Percentiles rank a stretch among this genome's conserved stretches.
Evolutionary conservation across 148 eudicot species (phyloP).

Genomic region (Agrostemma githago): DNA sequence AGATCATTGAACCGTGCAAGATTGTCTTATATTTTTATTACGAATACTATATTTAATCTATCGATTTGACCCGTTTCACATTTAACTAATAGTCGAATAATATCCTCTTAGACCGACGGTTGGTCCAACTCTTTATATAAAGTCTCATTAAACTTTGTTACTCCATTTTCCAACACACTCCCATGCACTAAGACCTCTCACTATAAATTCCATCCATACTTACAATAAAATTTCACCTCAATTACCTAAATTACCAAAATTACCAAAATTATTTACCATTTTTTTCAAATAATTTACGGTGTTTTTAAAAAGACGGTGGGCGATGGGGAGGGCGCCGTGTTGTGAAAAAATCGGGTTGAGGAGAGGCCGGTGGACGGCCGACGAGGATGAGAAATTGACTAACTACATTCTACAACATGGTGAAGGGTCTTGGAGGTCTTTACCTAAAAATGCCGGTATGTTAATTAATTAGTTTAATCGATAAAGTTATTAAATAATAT

Average conservation of each 20-base stretch:
- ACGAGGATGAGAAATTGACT: slow-evolving; percentile 60
- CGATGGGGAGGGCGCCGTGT: slow-evolving; percentile 82
- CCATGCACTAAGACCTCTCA: not conserved
- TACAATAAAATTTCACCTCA: too few species aligned
- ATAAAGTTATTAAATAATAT: not conserved
- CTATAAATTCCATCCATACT: not conserved
- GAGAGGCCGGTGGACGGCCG: slow-evolving; percentile 77
- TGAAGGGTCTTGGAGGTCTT: slow-evolving; percentile 88
- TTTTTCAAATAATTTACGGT: not conserved
- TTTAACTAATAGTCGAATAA: too few species aligned
- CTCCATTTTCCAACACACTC: not conserved
- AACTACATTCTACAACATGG: slow-evolving; percentile 64
- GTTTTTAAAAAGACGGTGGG: not conserved
- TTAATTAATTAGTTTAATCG: too few species aligned
- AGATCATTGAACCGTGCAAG: too few species aligned
- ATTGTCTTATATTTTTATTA: too few species aligned
- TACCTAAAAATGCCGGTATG: slow-evolving; percentile 85
- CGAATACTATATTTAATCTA: too few species aligned
- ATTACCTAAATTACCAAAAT: too few species aligned
- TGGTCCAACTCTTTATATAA: not conserved
- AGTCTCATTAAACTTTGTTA: not conserved
- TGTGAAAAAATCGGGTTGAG: slow-evolving; percentile 74
- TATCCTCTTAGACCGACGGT: not conserved
- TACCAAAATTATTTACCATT: not conserved
- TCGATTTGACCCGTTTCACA: too few species aligned